Base-by-base conservation (phyloP, 1,139 yeast genomes). In the Magnusiomyces suaveolens region DNA sequence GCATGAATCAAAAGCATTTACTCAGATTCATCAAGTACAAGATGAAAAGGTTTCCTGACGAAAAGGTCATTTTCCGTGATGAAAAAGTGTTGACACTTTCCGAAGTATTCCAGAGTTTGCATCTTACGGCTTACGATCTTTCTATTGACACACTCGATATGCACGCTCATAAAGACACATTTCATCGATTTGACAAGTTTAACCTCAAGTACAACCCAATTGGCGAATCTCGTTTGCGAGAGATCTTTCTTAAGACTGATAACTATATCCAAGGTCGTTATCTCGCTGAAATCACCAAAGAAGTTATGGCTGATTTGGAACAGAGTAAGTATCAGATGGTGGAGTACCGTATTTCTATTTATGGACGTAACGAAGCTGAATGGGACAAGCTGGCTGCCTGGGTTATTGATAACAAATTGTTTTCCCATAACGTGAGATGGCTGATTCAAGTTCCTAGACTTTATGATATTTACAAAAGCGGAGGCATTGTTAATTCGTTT, bases 101-200 rank as follows among this genome's bases (percentile, higher is more conserved):
- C 20, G 84, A 92, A 66, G 98, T 94, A 51, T 94, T 94, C 71
- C 79, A 89, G 65, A 89, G 97, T 43, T 78, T 94, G 68, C 83
- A 88, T 55, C 76, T 94, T 59, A 84, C 96, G 0, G 97, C 97
- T 0, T 94, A 94, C 67, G 98, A 94, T 67, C 75, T 94, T 59
- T 86, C 95, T 56, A 92, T 94, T 64, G 99, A 94, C 66, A 92
- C 98, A 1, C 78, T 94, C 62, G 98, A 94, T 71, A 94, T 94
- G 99, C 99, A 94, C 71, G 97, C 99, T 2, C 98, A 94, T 69
- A 87, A 92, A 59, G 98, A 94, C 67, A 85, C 97, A 0, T 94
- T 94, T 78, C 98, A 94, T 71, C 79, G 98, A 64, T 94, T 94
- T 67, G 99, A 94, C 72, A 94, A 94, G 72, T 94, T 94, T 77